A percentile compares a stretch with the other conserved stretches of the same genome.
Conservation (phyloP, 345 rosid genomes). For the Lumnitzera littorea region DNA sequence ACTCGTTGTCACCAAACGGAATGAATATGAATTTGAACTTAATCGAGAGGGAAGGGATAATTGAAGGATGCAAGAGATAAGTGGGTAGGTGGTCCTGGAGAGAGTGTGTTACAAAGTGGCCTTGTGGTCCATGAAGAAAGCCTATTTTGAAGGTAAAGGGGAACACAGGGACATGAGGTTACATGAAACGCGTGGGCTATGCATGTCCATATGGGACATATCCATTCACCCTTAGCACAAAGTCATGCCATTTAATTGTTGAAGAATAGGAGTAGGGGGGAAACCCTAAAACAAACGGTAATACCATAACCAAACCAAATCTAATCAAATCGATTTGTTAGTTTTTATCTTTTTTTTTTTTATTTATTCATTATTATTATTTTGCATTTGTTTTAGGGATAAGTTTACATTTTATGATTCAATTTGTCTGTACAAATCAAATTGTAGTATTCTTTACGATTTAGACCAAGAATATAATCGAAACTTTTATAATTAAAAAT, state of each 20-base stretch:
- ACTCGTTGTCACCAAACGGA: conserved; percentile 5
- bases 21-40: not conserved
- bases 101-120: conserved; percentile 16
- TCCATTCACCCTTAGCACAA: not conserved
- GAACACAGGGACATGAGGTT: conserved; percentile 18
- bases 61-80: conserved; percentile 4
- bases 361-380: not conserved
- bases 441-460: too few relatives aligned
- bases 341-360: not conserved
- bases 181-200: conserved; percentile 11
- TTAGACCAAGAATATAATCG: too few relatives aligned
- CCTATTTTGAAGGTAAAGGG: conserved; percentile 23
- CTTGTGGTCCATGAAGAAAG: conserved; percentile 43
- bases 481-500: too few relatives aligned
- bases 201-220: conserved; percentile 7
- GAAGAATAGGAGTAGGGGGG: too few relatives aligned
- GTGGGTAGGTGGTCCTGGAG: conserved; percentile 18
- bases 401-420: too few relatives aligned
- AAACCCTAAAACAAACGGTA: too few relatives aligned
- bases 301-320: too few relatives aligned
- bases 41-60: not conserved
- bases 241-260: not conserved
- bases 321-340: too few relatives aligned
- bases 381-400: too few relatives aligned
- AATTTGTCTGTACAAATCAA: too few relatives aligned